phyloP scores from a whole-genome alignment of 148 eudicot genomes.

The Polygonum aviculare region DNA sequence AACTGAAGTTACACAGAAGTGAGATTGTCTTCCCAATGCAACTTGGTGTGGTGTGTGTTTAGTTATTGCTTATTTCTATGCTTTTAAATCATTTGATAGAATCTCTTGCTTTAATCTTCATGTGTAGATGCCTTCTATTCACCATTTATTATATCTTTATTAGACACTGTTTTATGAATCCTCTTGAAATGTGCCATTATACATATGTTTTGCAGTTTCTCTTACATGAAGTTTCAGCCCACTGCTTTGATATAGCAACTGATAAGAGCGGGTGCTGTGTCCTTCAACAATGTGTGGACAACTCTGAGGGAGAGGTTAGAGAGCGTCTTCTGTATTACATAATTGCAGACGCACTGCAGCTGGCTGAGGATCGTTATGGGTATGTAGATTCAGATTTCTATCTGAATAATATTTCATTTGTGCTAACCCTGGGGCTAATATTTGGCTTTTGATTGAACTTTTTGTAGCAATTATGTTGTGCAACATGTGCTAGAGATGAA shows the following conservation, averaged over 20 bases:
- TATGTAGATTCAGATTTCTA: constrained; percentile 15
- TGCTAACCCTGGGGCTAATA: background rate
- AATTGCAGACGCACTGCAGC: constrained; percentile 25
- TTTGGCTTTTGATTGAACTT: background rate
- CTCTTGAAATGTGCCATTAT: background rate
- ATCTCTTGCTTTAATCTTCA: background rate
- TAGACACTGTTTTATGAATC: background rate
- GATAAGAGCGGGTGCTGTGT: constrained; percentile 56
- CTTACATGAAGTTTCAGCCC: constrained; percentile 25
- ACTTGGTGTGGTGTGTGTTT: too few species aligned
- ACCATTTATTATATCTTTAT: background rate
- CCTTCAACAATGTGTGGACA: constrained; percentile 43
- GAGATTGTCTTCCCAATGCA: too few species aligned
- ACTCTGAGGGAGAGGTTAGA: constrained; percentile 26
- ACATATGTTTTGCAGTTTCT: constrained; percentile 25
- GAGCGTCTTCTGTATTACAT: constrained; percentile 24
- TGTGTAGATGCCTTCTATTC: too few species aligned
- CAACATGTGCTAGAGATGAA: constrained; percentile 32
- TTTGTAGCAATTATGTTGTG: constrained; percentile 49
- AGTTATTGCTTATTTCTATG: background rate
- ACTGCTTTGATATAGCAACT: constrained; percentile 38
- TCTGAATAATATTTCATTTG: background rate
- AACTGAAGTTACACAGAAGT: too few species aligned
- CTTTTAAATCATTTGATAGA: background rate
- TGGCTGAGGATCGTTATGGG: constrained; percentile 56